phyloP scores from a whole-genome alignment of 148 eudicot genomes.

The Talinum fruticosum region DNA sequence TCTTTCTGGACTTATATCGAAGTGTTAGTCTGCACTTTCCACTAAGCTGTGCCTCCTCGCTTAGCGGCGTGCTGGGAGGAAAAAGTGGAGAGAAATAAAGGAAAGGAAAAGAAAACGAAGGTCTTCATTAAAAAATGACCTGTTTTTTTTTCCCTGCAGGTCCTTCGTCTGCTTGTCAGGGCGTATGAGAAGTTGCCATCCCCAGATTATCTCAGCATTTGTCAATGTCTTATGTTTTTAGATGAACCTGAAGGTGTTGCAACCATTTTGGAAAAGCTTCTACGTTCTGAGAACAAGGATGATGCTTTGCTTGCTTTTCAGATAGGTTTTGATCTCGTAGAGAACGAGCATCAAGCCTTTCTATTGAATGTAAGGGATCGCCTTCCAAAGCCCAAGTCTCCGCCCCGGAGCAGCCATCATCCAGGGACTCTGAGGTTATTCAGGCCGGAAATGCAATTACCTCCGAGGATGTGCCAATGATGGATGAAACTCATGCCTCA shows the following conservation, averaged over 20 bases:
- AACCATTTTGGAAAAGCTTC: constrained; percentile 72
- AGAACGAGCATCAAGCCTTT: constrained; percentile 97
- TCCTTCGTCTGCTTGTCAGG: constrained; percentile 78
- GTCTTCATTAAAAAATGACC: neutral
- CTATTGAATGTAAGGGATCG: constrained; percentile 72
- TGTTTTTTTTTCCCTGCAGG: constrained; percentile 40
- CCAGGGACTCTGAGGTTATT: constrained; percentile 48
- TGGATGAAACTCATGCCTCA: constrained; percentile 47
- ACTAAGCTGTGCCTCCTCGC: neutral
- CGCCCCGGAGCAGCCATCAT: constrained; percentile 36
- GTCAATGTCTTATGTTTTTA: constrained; percentile 94
- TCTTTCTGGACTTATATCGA: no score
- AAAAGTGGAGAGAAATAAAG: neutral
- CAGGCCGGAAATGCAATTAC: constrained; percentile 43
- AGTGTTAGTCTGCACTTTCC: neutral
- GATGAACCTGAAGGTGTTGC: constrained; percentile 77
- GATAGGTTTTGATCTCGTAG: constrained; percentile 94
- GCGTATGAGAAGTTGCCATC: constrained; percentile 77
- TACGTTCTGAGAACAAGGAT: constrained; percentile 66
- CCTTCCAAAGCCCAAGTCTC: constrained; percentile 52
- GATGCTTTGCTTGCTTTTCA: constrained; percentile 88
- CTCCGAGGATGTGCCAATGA: constrained; percentile 76
- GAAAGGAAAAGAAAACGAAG: neutral
- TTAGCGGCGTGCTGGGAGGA: neutral
- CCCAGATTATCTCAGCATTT: constrained; percentile 86